Evolutionary conservation across 106 monocot genomes (phyloP).

Genomic region (Platanthera guangdongensis): DNA sequence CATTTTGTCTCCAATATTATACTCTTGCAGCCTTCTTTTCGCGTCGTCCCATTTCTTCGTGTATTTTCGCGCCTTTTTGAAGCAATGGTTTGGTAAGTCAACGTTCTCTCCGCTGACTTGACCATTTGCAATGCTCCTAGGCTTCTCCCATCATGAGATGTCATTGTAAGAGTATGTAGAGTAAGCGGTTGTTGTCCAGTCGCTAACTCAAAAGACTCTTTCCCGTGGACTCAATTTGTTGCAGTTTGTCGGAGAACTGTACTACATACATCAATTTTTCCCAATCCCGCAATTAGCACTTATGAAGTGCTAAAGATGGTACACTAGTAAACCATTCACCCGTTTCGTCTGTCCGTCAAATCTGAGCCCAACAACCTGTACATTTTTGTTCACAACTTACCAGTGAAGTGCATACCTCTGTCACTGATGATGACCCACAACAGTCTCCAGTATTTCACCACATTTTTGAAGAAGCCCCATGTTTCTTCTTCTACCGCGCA

Average conservation of each 20-base stretch:
- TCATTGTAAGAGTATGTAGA: too few relatives aligned
- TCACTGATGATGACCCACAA: not conserved
- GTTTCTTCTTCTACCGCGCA: not conserved
- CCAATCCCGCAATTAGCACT: not conserved
- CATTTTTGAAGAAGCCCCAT: not conserved
- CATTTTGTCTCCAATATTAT: too few relatives aligned
- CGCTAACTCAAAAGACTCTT: too few relatives aligned
- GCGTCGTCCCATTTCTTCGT: too few relatives aligned
- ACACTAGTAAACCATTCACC: not conserved
- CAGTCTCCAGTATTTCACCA: not conserved
- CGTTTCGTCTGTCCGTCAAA: not conserved
- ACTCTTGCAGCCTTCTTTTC: too few relatives aligned
- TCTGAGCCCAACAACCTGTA: not conserved
- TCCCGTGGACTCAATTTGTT: not conserved
- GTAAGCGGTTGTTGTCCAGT: too few relatives aligned
- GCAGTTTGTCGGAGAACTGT: not conserved
- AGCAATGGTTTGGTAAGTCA: too few relatives aligned
- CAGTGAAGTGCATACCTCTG: not conserved
- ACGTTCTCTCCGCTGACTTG: too few relatives aligned
- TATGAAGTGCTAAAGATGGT: not conserved
- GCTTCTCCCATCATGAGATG: too few relatives aligned
- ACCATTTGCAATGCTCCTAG: too few relatives aligned
- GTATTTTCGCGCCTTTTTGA: too few relatives aligned
- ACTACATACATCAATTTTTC: not conserved
- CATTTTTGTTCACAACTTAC: constrained; percentile 1